Base-by-base conservation (phyloP, 1,284 basidiomycete genomes). In the Sanguinoderma infundibulare region DNA sequence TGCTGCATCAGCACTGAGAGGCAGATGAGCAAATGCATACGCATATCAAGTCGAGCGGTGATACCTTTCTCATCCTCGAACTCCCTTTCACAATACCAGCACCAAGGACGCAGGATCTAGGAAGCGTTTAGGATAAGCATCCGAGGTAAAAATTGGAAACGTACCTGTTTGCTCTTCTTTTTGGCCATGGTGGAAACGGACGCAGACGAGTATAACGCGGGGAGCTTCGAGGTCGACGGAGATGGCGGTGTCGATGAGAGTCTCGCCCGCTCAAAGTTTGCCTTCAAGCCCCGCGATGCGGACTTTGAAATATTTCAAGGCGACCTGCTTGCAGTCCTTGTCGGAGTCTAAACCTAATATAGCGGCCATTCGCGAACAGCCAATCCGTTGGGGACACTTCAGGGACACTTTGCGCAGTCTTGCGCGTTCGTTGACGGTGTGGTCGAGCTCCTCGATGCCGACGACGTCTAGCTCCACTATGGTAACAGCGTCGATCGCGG, bases 21-120 rank as follows among this genome's bases (percentile, higher is more conserved):
- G 32, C 46, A 40, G 7, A 34, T 62, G 10, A 66, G 59, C 17
- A 14, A 28, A 22, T 30, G n/a, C 17, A 24, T 28, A 14, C 7
- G 14, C 30, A 9, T 9, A n/a, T 20, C 6, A 24, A 15, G 26
- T 47, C 30, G 24, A 42, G 59, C 15, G 28, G 28, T 46, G 63
- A 55, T 65, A 94, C 94, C 94, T 80, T 97, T 97, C 77, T 96
- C 95, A 86, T 98, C 96, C 77, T 98, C 95, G 72, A 98, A 98
- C 78, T 97, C 97, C 75, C 96, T 89, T 80, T 99, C 97, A 83
- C 96, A 98, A 77, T 98, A 98, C 97, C 96, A 98, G 80, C 95
- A 97, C 94, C 95, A 96, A 20, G 95, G 94, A 42, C 92, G 90
- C 69, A 96, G 86, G 62, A 95, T 80, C 94, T 95, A 64, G 5